A percentile compares a stretch with the other conserved stretches of the same genome.
Conservation (phyloP, 192 early-diverging fungal genomes). For the Spizellomyces sp. region DNA sequence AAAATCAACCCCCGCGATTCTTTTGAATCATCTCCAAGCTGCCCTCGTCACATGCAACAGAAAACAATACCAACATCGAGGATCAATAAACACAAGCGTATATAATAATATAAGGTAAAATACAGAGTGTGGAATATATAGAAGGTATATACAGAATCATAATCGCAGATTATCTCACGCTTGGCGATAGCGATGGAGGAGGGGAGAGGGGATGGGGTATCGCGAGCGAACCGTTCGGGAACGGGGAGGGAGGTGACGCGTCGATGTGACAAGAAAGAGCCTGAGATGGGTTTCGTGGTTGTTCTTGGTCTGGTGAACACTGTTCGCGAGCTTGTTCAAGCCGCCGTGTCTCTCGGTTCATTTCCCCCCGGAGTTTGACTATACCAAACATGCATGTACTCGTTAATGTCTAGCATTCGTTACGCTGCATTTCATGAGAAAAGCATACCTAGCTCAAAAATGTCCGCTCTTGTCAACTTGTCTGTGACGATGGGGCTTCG, state of each 20-base stretch:
- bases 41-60: too few relatives aligned
- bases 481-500: slow-evolving; percentile 11
- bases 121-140: too few relatives aligned
- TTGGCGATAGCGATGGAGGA: neutral
- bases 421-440: neutral
- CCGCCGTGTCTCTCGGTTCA: slow-evolving; percentile 15
- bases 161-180: too few relatives aligned
- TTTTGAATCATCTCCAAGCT: too few relatives aligned
- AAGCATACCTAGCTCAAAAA: slow-evolving; percentile 5
- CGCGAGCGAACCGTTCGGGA: slow-evolving; percentile 12
- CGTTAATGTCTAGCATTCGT: neutral
- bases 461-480: neutral
- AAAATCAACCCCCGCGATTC: too few relatives aligned
- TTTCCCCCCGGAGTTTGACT: slow-evolving; percentile 11
- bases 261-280: neutral
- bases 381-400: neutral
- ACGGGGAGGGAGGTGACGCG: slow-evolving; percentile 9
- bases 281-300: neutral
- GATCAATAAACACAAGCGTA: too few relatives aligned
- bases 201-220: slow-evolving; percentile 9
- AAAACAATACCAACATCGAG: too few relatives aligned
- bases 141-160: too few relatives aligned
- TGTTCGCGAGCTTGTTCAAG: slow-evolving; percentile 2
- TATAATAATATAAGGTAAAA: too few relatives aligned
- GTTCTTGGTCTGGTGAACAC: neutral